Evolutionary conservation across 805 yeast species (phyloP).

Genomic region (Priceomyces carsonii): DNA sequence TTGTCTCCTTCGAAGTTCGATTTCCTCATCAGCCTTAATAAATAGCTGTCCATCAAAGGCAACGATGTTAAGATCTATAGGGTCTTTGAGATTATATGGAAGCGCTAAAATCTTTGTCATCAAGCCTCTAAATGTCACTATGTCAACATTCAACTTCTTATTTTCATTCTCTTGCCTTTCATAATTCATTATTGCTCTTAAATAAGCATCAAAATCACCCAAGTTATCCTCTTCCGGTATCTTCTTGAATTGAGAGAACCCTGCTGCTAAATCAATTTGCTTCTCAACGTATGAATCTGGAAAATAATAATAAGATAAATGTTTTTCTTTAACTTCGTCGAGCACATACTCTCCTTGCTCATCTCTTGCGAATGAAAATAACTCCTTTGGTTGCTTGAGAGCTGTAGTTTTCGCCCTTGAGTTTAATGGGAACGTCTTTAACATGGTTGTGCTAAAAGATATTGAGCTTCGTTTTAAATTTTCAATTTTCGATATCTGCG

Average conservation of each 20-base stretch:
- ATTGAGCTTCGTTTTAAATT: too few species aligned
- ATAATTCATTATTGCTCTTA: slow-evolving; percentile 53
- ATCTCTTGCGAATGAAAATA: slow-evolving; percentile 65
- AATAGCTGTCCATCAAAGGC: slow-evolving; percentile 76
- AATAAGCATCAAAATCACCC: slow-evolving; percentile 58
- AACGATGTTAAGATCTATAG: slow-evolving; percentile 60
- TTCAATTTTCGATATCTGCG: too few species aligned
- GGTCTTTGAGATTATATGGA: slow-evolving; percentile 59
- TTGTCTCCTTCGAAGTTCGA: slow-evolving; percentile 29
- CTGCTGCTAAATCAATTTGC: slow-evolving; percentile 63
- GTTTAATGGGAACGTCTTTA: slow-evolving; percentile 39
- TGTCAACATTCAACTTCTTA: slow-evolving; percentile 55
- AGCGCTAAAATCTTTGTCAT: slow-evolving; percentile 72
- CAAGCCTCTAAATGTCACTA: slow-evolving; percentile 83
- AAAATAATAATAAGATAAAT: slow-evolving; percentile 71
- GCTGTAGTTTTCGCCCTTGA: slow-evolving; percentile 64
- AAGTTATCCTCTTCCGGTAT: slow-evolving; percentile 55
- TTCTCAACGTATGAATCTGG: slow-evolving; percentile 69
- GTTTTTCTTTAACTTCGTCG: slow-evolving; percentile 52
- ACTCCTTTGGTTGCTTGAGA: slow-evolving; percentile 83
- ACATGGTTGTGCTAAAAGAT: too few species aligned
- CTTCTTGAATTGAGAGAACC: slow-evolving; percentile 58
- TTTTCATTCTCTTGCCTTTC: slow-evolving; percentile 49
- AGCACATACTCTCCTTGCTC: slow-evolving; percentile 44
- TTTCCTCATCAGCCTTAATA: slow-evolving; percentile 52